Base-by-base conservation (phyloP, 2,329 filamentous ascomycete species). In the Pestalotiopsis sp. region DNA sequence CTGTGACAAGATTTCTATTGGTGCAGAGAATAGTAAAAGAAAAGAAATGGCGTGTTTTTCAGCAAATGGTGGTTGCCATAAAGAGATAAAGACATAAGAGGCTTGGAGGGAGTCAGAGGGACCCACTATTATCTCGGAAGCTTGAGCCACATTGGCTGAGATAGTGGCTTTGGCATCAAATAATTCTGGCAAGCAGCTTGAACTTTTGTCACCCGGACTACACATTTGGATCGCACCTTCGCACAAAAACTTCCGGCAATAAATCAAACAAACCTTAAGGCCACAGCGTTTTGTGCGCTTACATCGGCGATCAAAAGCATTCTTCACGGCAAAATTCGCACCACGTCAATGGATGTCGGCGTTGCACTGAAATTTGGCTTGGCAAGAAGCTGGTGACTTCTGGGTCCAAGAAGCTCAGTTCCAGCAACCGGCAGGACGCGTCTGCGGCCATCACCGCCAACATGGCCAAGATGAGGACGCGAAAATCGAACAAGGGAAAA, bases 401-500 rank as follows among this genome's bases (percentile, higher is more conserved):
- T 20, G 45, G 45, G 45, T 52, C 45, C 17, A 52, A 36, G 9
- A 36, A 52, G 39, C 61, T 61, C 14, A 23, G 20, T 45, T 64
- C 66, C 38, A 59, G n/a, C 11, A 59, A 3, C 55, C 31, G 31
- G 31, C 31, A 36, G 7, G 31, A 36, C 31, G 31, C 31, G 31
- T 36, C 31, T 36, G 31, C 31, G 31, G 7, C 7, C 31, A 36
- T 9, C 31, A 36, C 7, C 31, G 31, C 31, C 31, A 36, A 36
- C 2, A 17, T 36, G 27, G 20, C 11, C 59, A 62, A 62, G 55
- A 79, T 79, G 77, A 72, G 73, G 66, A 74, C 76, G 63, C 74
- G 76, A 68, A 72, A 73, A 69, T 75, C 76, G 68, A 78, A 79
- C 61, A 72, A 73, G 52, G 67, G 67, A 23, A 78, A 76, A 68